phyloP scores from a whole-genome alignment of 169 alveolate species.

The Cyclospora cayetanensis region DNA sequence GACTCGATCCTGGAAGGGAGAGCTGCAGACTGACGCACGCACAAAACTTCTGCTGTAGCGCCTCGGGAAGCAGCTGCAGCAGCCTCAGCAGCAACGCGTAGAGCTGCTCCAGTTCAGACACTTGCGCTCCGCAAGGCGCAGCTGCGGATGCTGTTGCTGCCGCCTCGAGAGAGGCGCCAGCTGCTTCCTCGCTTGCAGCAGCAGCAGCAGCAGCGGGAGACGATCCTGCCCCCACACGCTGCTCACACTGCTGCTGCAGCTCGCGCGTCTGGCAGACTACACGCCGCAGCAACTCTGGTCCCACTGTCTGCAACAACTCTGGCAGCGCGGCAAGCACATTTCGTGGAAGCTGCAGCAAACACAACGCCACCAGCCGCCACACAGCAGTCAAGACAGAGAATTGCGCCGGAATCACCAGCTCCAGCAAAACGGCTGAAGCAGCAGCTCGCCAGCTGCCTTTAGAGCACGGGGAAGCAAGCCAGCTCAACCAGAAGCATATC shows the following conservation, averaged over 20 bases:
- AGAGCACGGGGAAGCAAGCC: no score
- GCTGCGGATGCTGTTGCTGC: conserved; percentile 40
- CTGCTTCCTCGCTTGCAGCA: background rate
- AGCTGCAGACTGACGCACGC: background rate
- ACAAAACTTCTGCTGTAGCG: background rate
- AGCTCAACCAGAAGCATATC: no score
- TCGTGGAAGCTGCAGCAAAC: conserved; percentile 34
- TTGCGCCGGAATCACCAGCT: no score
- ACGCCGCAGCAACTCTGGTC: conserved; percentile 55
- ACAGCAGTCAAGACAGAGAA: no score
- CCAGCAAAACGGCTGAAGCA: no score
- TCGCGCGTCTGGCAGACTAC: conserved; percentile 1
- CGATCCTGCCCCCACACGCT: background rate
- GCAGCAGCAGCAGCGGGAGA: background rate
- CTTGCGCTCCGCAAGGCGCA: background rate
- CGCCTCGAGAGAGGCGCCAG: background rate
- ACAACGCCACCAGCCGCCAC: background rate
- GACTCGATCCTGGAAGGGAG: background rate
- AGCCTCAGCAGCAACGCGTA: conserved; percentile 21
- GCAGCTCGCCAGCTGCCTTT: no score
- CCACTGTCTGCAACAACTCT: conserved; percentile 36
- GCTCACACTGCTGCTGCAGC: background rate
- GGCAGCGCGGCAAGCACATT: background rate
- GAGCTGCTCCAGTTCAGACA: background rate
- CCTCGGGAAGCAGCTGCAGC: conserved; percentile 37